These are phyloP conservation scores for Aechmea fasciata DNA, from an alignment of 176 grass and related monocot species.

Conservation along the genomic window DNA sequence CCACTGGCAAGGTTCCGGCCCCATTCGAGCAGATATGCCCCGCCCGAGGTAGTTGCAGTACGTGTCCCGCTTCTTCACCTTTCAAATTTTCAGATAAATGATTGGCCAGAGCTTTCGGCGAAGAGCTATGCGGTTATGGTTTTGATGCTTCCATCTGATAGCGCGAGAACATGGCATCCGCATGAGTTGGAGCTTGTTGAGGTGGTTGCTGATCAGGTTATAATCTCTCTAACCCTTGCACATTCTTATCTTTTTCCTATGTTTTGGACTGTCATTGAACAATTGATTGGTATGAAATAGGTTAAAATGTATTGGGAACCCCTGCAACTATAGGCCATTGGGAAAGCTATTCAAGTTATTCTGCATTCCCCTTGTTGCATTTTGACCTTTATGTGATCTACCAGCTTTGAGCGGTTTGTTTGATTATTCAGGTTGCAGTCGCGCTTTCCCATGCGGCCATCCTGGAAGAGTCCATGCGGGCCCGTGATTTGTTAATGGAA, in stretches of 20 bases:
- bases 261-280: too few species aligned
- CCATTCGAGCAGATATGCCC: neutral
- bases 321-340: too few species aligned
- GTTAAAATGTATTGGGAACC: too few species aligned
- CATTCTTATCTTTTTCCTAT: too few species aligned
- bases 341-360: too few species aligned
- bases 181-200: constrained; percentile 45
- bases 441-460: constrained; percentile 40
- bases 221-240: too few species aligned
- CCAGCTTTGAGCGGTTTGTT: too few species aligned
- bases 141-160: constrained; percentile 24
- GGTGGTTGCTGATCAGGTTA: constrained; percentile 46
- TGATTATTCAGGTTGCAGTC: constrained; percentile 29
- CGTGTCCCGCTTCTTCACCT: constrained; percentile 17
- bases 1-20: neutral
- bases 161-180: constrained; percentile 15
- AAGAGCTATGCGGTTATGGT: constrained; percentile 36
- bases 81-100: constrained; percentile 12
- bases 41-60: constrained; percentile 15
- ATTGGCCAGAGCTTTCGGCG: constrained; percentile 4
- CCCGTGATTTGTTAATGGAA: constrained; percentile 21
- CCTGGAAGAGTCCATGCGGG: constrained; percentile 31
- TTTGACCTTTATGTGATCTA: too few species aligned
- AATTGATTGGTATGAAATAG: too few species aligned
- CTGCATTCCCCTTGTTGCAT: too few species aligned